Evolutionary conservation across 176 grass and related monocot species (phyloP).

Genomic region (Microstegium vimineum): DNA sequence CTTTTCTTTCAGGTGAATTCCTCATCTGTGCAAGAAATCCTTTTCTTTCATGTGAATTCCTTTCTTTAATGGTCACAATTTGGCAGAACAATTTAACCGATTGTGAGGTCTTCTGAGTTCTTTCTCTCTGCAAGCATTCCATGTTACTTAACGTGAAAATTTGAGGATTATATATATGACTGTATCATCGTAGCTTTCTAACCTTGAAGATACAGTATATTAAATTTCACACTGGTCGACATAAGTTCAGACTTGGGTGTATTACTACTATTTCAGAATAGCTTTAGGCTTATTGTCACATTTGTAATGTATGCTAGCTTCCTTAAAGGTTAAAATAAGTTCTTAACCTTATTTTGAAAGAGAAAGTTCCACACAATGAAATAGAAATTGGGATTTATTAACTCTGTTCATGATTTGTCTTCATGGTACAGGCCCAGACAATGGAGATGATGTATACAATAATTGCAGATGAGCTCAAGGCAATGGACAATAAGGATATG

Average conservation of each 20-base stretch:
- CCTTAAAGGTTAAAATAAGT: not conserved
- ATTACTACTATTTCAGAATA: not conserved
- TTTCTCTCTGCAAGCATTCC: not conserved
- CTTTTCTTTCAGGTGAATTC: slow-evolving; percentile 83
- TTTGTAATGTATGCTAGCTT: not conserved
- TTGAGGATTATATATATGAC: not conserved
- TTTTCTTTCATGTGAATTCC: slow-evolving; percentile 78
- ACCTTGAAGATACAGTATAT: not conserved
- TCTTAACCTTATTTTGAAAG: slow-evolving; percentile 3
- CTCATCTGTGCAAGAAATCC: slow-evolving; percentile 88
- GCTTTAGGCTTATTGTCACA: not conserved
- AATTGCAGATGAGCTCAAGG: slow-evolving; percentile 78
- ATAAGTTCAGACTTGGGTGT: not conserved
- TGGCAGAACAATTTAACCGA: not conserved
- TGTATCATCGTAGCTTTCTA: not conserved
- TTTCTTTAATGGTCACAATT: not conserved
- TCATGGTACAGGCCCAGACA: slow-evolving; percentile 65
- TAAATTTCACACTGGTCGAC: not conserved
- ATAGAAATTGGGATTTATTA: not conserved
- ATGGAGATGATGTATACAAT: slow-evolving; percentile 97
- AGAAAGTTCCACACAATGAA: not conserved
- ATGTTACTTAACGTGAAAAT: not conserved
- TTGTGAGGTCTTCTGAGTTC: not conserved
- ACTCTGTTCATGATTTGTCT: slow-evolving; percentile 17
- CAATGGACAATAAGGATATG: slow-evolving; percentile 54